Base-by-base conservation (phyloP, 495 filamentous ascomycete genomes). In the Letharia lupina region DNA sequence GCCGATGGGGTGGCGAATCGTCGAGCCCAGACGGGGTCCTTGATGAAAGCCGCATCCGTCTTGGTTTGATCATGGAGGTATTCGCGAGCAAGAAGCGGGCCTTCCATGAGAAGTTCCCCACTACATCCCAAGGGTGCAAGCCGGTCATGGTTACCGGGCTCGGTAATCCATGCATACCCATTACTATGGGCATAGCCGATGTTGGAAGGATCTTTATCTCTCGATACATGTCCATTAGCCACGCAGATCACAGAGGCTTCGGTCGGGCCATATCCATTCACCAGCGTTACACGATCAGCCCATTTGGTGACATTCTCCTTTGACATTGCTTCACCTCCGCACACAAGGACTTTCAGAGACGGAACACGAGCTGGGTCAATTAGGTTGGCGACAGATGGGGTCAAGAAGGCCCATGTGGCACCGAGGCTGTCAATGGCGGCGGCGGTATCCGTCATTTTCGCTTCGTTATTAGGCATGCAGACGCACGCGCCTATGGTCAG, bases 251-350 rank as follows among this genome's bases (percentile, higher is more conserved):
- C 73, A 61, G 70, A 68, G 63, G 76, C 79, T 69, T 88, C 86
- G 0, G 80, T 82, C 4, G 85, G 85, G 1, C 86, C 85, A 62
- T 88, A 88, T 0, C 76, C 82, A 65, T 85, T 86, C 37, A 86
- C 74, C 1, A 87, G 61, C 28, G 73, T 74, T 0, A 83, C 72
- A 4, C 72, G 67, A 37, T 80, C 75, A 20, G 76, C 80, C 86
- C 86, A 89, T 59, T 81, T 82, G 1, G 72, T 74, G 10, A 85
- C 77, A 63, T 82, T 76, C 20, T 83, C 81, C 23, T 75, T 72
- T 5, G 80, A 77, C 71, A 82, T 70, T 63, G 76, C 76, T 69
- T 83, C 80, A 37, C 80, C 80, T 64, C 80, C 81, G 44, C 74
- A 76, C 0, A 76, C 71, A n/a, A 83, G 73, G 5, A 74, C 67